phyloP scores from a whole-genome alignment of 23 red algal species.

The Agarophyton chilense region DNA sequence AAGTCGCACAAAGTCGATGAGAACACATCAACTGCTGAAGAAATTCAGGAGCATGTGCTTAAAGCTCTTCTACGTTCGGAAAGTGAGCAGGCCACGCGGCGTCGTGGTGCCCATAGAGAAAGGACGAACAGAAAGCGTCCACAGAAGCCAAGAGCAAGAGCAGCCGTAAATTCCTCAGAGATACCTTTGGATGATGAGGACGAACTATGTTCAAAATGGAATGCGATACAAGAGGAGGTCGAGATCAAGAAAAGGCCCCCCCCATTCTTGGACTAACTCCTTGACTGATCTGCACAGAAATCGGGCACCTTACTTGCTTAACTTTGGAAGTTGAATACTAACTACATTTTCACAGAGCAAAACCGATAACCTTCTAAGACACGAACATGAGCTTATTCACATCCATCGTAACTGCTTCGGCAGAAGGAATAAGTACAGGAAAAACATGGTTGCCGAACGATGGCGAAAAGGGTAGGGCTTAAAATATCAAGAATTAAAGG shows the following conservation, averaged over 20 bases:
- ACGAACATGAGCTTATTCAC: not conserved
- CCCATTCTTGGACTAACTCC: not conserved
- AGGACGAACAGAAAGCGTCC: not conserved
- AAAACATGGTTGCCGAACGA: too few species aligned
- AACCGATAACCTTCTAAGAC: not conserved
- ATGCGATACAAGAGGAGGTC: conserved; percentile 22
- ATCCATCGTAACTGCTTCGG: too few species aligned
- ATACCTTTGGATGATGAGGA: too few species aligned
- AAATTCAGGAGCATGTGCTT: conserved; percentile 12
- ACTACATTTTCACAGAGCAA: not conserved
- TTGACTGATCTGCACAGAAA: not conserved
- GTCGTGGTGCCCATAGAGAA: not conserved
- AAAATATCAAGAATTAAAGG: too few species aligned
- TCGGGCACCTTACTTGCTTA: not conserved
- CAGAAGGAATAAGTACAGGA: too few species aligned
- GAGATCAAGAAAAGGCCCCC: not conserved
- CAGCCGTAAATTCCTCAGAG: not conserved
- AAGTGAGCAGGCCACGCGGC: not conserved
- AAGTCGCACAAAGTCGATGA: not conserved
- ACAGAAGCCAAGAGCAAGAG: not conserved
- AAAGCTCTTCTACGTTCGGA: not conserved
- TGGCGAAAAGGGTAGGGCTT: too few species aligned
- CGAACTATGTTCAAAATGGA: not conserved
- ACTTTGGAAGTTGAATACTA: not conserved
- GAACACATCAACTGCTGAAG: not conserved